Conservation (phyloP, 352 stramenopile species). For the Peronospora destructor region DNA sequence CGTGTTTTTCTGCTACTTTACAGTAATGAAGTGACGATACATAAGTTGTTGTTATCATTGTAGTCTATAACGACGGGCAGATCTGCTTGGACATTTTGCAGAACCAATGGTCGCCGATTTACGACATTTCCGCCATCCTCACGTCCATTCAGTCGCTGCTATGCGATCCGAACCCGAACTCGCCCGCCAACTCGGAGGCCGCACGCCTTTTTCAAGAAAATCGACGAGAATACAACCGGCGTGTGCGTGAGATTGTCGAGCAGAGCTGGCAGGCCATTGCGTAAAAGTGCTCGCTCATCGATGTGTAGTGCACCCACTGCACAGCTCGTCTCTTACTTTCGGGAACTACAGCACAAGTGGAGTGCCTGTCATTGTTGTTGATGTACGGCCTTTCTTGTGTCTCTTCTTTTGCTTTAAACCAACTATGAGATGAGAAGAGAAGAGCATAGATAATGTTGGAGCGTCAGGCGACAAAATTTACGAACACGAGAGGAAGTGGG, state of each 20-base stretch:
- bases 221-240: slow-evolving; percentile 97
- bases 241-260: slow-evolving; percentile 98
- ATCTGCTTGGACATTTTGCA: slow-evolving; percentile 99
- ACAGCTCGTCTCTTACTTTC: neutral
- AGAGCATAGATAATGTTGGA: slow-evolving; percentile 8
- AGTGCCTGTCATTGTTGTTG: slow-evolving; percentile 13
- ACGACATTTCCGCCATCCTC: slow-evolving; percentile 99
- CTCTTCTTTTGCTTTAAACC: neutral
- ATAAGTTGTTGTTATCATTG: slow-evolving; percentile 4
- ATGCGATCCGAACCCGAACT: slow-evolving; percentile 98
- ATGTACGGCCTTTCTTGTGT: slow-evolving; percentile 13
- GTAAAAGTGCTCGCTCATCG: slow-evolving; percentile 28
- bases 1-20: slow-evolving; percentile 6
- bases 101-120: slow-evolving; percentile 99
- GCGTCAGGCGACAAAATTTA: slow-evolving; percentile 2
- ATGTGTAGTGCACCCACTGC: slow-evolving; percentile 9
- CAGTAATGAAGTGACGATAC: too few species aligned
- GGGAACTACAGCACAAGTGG: too few species aligned
- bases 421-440: too few species aligned
- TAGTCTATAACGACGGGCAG: slow-evolving; percentile 87
- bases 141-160: slow-evolving; percentile 99
- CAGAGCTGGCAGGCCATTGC: slow-evolving; percentile 92
- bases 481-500: slow-evolving; percentile 1
- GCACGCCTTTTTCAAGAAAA: slow-evolving; percentile 98
- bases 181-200: slow-evolving; percentile 97